Conservation (phyloP, 495 filamentous ascomycete species). For the Parmelia sp. region DNA sequence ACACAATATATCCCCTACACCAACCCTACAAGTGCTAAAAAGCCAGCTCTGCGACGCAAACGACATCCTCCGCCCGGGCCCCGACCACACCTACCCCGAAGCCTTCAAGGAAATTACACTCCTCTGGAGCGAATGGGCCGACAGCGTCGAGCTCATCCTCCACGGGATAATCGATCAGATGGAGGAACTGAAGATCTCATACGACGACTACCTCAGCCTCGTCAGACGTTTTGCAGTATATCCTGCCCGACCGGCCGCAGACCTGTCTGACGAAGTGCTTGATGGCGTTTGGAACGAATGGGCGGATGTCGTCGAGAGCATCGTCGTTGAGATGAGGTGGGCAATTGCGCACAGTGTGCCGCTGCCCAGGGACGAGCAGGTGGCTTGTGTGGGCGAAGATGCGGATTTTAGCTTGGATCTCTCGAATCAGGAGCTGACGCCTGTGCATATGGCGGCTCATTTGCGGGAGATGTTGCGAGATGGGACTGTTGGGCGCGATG, state of each 20-base stretch:
- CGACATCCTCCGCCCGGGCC: not conserved
- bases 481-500: not conserved
- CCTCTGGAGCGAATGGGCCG: constrained; percentile 12
- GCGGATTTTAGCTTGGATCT: not conserved
- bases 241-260: not conserved
- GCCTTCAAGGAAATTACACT: not conserved
- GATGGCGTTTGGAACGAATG: constrained; percentile 6
- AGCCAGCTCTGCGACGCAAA: not conserved
- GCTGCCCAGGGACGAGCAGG: not conserved
- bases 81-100: not conserved
- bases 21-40: not conserved
- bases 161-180: not conserved
- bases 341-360: not conserved
- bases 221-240: not conserved
- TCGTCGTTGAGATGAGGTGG: not conserved
- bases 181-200: not conserved
- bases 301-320: constrained; percentile 1
- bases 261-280: not conserved
- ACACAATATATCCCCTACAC: not conserved
- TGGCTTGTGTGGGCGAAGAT: not conserved
- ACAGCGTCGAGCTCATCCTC: not conserved
- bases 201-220: not conserved
- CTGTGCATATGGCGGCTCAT: not conserved
- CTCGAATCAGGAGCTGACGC: not conserved
- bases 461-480: not conserved